Evolutionary conservation across 2,329 filamentous ascomycete species (phyloP).

Genomic region (Fusarium burgessii): DNA sequence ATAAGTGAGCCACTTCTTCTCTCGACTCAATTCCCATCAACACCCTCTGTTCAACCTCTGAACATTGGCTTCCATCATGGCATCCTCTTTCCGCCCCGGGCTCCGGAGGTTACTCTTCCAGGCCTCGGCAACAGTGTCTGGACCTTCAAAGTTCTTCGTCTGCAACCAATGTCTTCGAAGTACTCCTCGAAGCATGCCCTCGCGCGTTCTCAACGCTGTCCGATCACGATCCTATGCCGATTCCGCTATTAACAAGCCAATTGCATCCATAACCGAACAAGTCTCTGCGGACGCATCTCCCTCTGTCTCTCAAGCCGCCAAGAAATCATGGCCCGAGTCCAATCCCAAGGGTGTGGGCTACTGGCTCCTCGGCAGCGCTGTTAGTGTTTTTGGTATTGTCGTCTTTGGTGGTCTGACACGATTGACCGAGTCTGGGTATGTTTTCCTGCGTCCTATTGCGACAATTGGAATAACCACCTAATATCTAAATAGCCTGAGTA

Average conservation of each 20-base stretch:
- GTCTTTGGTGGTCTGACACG: constrained; percentile 94
- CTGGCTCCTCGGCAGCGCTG: constrained; percentile 92
- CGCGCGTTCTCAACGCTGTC: constrained; percentile 55
- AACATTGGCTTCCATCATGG: constrained; percentile 52
- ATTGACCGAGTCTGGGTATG: constrained; percentile 93
- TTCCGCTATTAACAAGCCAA: constrained; percentile 48
- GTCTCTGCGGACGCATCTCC: constrained; percentile 41
- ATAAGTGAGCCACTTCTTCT: constrained; percentile 24
- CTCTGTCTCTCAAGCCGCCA: constrained; percentile 44
- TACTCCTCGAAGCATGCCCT: constrained; percentile 50
- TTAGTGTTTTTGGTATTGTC: constrained; percentile 96
- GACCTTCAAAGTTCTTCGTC: constrained; percentile 55
- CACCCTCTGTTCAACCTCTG: constrained; percentile 11
- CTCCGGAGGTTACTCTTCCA: constrained; percentile 56
- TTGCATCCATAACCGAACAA: constrained; percentile 46
- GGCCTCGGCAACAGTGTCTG: constrained; percentile 47
- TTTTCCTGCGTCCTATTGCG: not conserved
- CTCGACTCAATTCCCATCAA: constrained; percentile 11
- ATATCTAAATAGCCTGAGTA: constrained; percentile 76
- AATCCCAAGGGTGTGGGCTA: constrained; percentile 85
- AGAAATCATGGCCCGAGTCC: constrained; percentile 66
- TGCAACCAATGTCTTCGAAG: constrained; percentile 64
- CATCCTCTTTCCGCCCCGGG: constrained; percentile 57
- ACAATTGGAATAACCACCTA: not conserved
- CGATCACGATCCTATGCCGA: constrained; percentile 56